Base-by-base conservation (phyloP, 768 basidiomycete genomes). In the Favolaschia claudopus region DNA sequence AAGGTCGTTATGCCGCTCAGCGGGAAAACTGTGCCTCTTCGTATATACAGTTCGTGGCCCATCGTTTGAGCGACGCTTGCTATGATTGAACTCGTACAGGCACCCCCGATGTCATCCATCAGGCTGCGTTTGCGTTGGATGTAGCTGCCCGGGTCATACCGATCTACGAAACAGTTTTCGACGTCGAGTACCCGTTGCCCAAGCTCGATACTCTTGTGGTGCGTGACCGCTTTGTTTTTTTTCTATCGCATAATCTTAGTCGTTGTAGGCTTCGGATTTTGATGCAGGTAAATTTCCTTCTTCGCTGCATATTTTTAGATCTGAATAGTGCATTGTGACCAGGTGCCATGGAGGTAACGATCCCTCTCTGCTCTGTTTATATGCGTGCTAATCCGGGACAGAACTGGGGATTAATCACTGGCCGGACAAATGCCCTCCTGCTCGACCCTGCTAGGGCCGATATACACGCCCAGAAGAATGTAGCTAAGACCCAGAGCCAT, bases 201-300 rank as follows among this genome's bases (percentile, higher is more conserved):
- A 98, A 99, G 78, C 83, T 99, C 39, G 96, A 98, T 69, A 96
- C 95, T 2, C 81, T 99, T 14, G 92, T 94, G 55, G 89, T 87
- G 70, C 56, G 86, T 74, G 20, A 19, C 20, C 28, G 15, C 51
- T 29, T 32, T 50, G 29, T 28, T 10, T 58, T n/a, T 19, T 25
- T 9, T 45, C 59, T 27, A 42, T 54, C 43, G 36, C 37, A 28
- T 17, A 51, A 28, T 29, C 38, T 25, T 40, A 60, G 25, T 1
- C 22, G 40, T 33, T 10, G 14, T 22, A 86, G 83, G 95, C 88
- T 5, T 85, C 84, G 49, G 95, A 97, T 70, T 97, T 97, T 65
- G 95, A 96, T 69, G 89, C 90, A 29, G 92, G 89, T 79, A 73
- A 70, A 64, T 29, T 33, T 49, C 36, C 28, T 33, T 27, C n/a